Base-by-base conservation (phyloP, 352 stramenopile genomes). In the Phytophthora chlamydospora region DNA sequence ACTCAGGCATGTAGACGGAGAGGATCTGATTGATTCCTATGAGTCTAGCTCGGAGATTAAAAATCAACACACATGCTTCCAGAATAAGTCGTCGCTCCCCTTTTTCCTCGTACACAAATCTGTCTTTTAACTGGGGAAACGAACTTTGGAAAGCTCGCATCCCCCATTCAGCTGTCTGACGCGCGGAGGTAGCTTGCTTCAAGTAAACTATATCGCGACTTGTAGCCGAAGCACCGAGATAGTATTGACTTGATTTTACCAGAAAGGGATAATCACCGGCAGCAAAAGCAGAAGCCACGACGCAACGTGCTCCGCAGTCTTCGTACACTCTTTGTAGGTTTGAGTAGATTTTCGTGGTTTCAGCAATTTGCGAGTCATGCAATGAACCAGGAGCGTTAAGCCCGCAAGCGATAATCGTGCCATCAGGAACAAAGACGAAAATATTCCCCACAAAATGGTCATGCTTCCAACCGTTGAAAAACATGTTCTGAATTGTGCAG, bases 381-480 rank as follows among this genome's bases (percentile, higher is more conserved):
- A 72, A 33, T 29, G 46, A 75, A 17, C 73, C 73, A 34, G 59
- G 68, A 21, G 62, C 49, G 43, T 69, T 76, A 6, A 74, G 49
- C 9, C 43, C 59, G 14, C 55, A 60, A 0, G 67, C 69, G 41
- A 66, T 47, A 55, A 74, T 63, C 33, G 57, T 63, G 4, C 66
- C 52, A 53, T 75, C 62, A 13, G 70, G 70, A 13, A 45, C 48
- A 34, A 83, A 73, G 12, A 51, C 55, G 29, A 83, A 49, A 2
- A 83, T 40, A 40, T 17, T 66, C 11, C 48, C 66, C 11, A 76
- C 54, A 36, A 68, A 78, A 17, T 78, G 69, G 32, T 73, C 69
- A 57, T 71, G 60, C 0, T 41, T 76, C 54, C 69, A 82, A 11
- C 66, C 62, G 40, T 82, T 79, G 58, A 70, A 76, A 39, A 66